Evolutionary conservation across 352 stramenopile genomes (phyloP), one percentile per base, ranked within the genome.

Genomic region (Phytophthora capsici): DNA sequence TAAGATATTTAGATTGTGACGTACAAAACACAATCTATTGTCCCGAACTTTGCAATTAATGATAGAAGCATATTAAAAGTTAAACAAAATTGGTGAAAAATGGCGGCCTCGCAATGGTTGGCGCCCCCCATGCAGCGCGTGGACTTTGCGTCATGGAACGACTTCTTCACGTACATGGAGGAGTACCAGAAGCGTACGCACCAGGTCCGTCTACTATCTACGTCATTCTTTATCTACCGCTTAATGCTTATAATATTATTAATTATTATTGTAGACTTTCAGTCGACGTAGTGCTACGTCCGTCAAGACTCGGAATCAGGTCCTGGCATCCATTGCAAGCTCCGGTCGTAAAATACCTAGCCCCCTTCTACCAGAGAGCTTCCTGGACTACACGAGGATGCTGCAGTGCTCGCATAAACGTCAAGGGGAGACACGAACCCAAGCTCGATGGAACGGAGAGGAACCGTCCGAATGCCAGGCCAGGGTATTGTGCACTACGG

Each of bases 271-370:
- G n/a, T 22, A 75, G 67, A 56, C 69, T 17, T 77, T 77, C 52
- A 72, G 45, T 14, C 37, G 51, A 36, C 63, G 63, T 20, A 75
- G 50, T 19, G 52, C 56, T 10, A 78, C 70, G 36, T 69, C 70
- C 17, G 70, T 78, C 26, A 75, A 75, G 52, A 66, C 55, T 17
- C 70, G 70, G 17, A 78, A 78, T 40, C 60, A 75, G 50, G 67
- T 65, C 28, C 36, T 78, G 41, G 23, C 43, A n/a, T 67, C 69
- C 4, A 63, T 67, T 43, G 65, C 59, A 1, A 51, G 19, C 14
- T 59, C 50, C 3, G 61, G 66, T n/a, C 60, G 55, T 10, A 12
- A 49, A 0, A 14, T 58, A 0, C 61, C 61, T 3, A 44, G 10
- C 17, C 41, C 60, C 3, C 32, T 75, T 7, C 51, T 78, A 19